These are phyloP conservation scores for Rubia yunnanensis DNA, from an alignment of 257 asterid species.

Conservation along the genomic window DNA sequence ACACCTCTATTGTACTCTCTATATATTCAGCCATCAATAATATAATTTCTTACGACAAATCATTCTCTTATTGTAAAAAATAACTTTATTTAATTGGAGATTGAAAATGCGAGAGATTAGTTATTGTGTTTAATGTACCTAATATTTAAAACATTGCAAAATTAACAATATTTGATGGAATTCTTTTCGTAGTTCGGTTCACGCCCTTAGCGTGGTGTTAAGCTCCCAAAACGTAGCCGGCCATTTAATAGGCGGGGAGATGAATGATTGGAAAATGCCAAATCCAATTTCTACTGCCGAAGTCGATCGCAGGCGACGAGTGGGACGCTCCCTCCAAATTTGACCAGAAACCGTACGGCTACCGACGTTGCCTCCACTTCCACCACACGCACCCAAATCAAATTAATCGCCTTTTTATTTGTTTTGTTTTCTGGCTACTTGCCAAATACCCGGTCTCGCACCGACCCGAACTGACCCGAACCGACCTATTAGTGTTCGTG, in stretches of 20 bases:
- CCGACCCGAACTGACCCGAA: neutral
- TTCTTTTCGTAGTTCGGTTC: too few species aligned
- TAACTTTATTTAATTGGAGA: too few species aligned
- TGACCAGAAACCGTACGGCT: conserved; percentile 1
- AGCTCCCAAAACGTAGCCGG: neutral
- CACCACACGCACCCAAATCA: conserved; percentile 1
- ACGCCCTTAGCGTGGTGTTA: too few species aligned
- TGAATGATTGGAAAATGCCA: conserved; percentile 1
- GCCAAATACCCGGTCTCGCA: neutral
- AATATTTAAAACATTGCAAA: too few species aligned
- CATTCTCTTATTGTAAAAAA: too few species aligned
- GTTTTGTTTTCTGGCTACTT: neutral
- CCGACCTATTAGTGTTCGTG: neutral
- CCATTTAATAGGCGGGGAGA: neutral
- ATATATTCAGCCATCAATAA: too few species aligned
- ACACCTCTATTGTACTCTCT: too few species aligned
- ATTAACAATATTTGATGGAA: too few species aligned
- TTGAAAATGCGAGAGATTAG: too few species aligned
- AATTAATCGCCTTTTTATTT: neutral
- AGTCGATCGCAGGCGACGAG: neutral
- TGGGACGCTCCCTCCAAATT: conserved; percentile 3
- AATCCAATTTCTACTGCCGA: neutral
- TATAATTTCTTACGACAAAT: too few species aligned
- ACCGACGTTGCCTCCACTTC: conserved; percentile 7
- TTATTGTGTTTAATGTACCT: too few species aligned